phyloP scores from a whole-genome alignment of 2,329 filamentous ascomycete species.

The Colletotrichum navitas region DNA sequence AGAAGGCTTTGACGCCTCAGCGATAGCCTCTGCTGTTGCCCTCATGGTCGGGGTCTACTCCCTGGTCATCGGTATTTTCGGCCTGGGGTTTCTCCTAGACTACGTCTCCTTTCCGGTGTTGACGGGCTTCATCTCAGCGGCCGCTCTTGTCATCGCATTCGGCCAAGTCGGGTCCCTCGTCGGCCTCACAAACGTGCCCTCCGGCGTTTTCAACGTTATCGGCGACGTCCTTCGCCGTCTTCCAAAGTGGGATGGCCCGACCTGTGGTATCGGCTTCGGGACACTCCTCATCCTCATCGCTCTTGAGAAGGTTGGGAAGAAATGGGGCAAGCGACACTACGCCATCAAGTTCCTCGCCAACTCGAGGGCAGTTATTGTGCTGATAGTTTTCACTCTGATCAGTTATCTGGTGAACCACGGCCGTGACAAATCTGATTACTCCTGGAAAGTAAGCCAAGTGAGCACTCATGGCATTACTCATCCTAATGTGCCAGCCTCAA shows the following conservation, averaged over 20 bases:
- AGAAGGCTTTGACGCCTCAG: constrained; percentile 54
- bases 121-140: constrained; percentile 75
- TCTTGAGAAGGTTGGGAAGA: constrained; percentile 71
- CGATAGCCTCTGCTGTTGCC: constrained; percentile 71
- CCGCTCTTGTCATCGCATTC: constrained; percentile 74
- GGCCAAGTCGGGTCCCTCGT: constrained; percentile 73
- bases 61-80: constrained; percentile 70
- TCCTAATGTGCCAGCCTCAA: constrained; percentile 60
- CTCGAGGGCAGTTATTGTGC: constrained; percentile 70
- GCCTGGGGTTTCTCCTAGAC: constrained; percentile 75
- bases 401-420: constrained; percentile 73
- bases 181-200: constrained; percentile 56
- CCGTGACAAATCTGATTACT: constrained; percentile 58
- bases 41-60: constrained; percentile 74
- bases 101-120: constrained; percentile 75
- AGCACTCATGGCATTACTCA: constrained; percentile 66
- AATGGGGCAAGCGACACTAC: constrained; percentile 71
- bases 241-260: constrained; percentile 61
- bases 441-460: constrained; percentile 71
- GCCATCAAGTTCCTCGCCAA: constrained; percentile 70
- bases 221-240: constrained; percentile 46
- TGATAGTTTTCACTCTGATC: constrained; percentile 73
- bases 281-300: constrained; percentile 67
- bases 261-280: constrained; percentile 76
- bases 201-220: constrained; percentile 37